These are phyloP conservation scores for Rhizophora apiculata DNA, from an alignment of 345 rosid genomes.

Conservation along the genomic window DNA sequence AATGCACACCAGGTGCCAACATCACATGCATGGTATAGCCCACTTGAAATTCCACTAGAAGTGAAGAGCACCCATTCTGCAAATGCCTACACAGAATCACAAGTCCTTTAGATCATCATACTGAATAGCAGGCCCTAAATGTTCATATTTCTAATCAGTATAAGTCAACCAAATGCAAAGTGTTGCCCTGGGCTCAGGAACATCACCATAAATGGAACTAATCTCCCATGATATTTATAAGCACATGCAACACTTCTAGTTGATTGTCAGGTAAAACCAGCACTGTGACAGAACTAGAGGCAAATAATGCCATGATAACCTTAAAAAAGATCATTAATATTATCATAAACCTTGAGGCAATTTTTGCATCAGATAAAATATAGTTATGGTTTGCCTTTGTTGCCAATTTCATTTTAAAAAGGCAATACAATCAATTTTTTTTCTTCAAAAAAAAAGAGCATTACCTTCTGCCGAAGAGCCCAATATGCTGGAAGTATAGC, in stretches of 20 bases:
- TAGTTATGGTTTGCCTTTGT: neutral
- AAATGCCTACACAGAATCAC: slow-evolving; percentile 57
- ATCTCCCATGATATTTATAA: neutral
- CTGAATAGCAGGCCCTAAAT: neutral
- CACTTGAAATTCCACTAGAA: slow-evolving; percentile 86
- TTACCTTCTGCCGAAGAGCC: slow-evolving; percentile 85
- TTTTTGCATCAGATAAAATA: too few species aligned
- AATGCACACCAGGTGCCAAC: slow-evolving; percentile 90
- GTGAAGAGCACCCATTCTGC: slow-evolving; percentile 97
- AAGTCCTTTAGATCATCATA: neutral
- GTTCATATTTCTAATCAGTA: neutral
- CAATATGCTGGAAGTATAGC: slow-evolving; percentile 87
- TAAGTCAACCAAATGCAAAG: slow-evolving; percentile 8
- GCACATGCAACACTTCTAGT: neutral
- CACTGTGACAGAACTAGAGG: neutral
- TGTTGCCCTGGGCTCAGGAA: neutral
- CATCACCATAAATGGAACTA: neutral
- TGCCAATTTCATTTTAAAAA: neutral
- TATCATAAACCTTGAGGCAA: neutral
- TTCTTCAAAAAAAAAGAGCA: neutral
- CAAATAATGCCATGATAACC: slow-evolving; percentile 1
- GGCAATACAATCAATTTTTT: too few species aligned
- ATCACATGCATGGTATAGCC: slow-evolving; percentile 94
- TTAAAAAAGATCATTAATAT: slow-evolving; percentile 4
- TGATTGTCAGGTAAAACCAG: neutral